Evolutionary conservation across 2,329 filamentous ascomycete genomes (phyloP).

Genomic region (Epichloe amarillans): DNA sequence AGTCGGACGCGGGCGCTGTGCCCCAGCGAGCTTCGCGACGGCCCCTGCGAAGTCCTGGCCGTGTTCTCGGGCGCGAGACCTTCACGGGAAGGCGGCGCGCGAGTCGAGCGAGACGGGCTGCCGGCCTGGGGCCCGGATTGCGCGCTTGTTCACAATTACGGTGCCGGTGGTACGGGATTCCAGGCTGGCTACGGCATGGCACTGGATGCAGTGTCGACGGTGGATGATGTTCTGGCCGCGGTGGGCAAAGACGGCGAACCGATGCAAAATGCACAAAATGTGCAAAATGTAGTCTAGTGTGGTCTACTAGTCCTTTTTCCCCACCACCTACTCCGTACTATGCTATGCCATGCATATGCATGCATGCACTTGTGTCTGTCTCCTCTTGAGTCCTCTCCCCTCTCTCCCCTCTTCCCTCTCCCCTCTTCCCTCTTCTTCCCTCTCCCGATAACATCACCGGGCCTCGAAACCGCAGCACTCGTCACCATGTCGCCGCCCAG

Average conservation of each 20-base stretch:
- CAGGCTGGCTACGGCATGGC: constrained; percentile 30
- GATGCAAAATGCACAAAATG: too few species aligned
- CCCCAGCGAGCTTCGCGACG: constrained; percentile 13
- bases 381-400: too few species aligned
- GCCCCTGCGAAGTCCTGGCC: constrained; percentile 18
- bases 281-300: too few species aligned
- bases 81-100: constrained; percentile 26
- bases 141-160: constrained; percentile 28
- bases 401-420: too few species aligned
- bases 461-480: too few species aligned
- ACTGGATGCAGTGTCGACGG: constrained; percentile 18
- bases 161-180: constrained; percentile 31
- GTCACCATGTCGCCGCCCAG: constrained; percentile 33
- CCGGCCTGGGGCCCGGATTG: constrained; percentile 12
- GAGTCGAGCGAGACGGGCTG: constrained; percentile 28
- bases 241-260: background rate
- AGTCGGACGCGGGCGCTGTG: constrained; percentile 20
- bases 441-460: too few species aligned
- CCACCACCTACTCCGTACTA: too few species aligned
- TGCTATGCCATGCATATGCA: too few species aligned
- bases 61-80: constrained; percentile 21
- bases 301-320: too few species aligned
- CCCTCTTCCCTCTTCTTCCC: too few species aligned
- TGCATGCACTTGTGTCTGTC: too few species aligned
- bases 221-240: constrained; percentile 15